These are phyloP conservation scores for Pseudozyma sp. DNA, from an alignment of 1,284 basidiomycete genomes.

Conservation along the genomic window DNA sequence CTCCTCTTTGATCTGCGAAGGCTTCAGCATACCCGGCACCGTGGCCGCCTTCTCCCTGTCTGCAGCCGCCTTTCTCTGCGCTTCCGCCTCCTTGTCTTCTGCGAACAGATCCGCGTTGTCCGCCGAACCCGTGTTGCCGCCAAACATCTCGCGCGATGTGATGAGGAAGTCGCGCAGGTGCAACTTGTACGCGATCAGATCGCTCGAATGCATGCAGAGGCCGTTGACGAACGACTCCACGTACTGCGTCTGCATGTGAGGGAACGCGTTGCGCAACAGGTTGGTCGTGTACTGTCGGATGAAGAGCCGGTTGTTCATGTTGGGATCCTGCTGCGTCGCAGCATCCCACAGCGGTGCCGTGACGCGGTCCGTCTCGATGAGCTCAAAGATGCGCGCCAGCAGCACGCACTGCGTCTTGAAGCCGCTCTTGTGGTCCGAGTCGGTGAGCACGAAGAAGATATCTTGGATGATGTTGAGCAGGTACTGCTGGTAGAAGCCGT, in stretches of 20 bases:
- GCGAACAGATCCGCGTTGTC: slow-evolving; percentile 87
- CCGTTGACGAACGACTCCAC: slow-evolving; percentile 74
- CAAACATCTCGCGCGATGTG: slow-evolving; percentile 73
- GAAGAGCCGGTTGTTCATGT: slow-evolving; percentile 84
- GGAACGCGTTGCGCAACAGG: slow-evolving; percentile 71
- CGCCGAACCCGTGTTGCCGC: slow-evolving; percentile 71
- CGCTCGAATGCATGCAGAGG: slow-evolving; percentile 85
- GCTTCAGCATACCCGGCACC: slow-evolving; percentile 99
- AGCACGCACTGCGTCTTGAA: slow-evolving; percentile 68
- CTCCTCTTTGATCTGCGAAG: slow-evolving; percentile 70
- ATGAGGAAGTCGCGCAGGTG: slow-evolving; percentile 80
- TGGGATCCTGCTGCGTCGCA: slow-evolving; percentile 76
- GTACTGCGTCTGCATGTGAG: slow-evolving; percentile 68
- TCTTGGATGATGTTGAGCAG: slow-evolving; percentile 94
- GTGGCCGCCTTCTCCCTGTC: slow-evolving; percentile 90
- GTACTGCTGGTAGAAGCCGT: slow-evolving; percentile 89
- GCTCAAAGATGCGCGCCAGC: slow-evolving; percentile 90
- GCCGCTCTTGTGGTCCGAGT: slow-evolving; percentile 96
- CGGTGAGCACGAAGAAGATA: slow-evolving; percentile 96
- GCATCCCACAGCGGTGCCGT: slow-evolving; percentile 88
- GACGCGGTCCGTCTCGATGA: slow-evolving; percentile 86
- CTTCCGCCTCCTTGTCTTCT: slow-evolving; percentile 94
- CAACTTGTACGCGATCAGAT: slow-evolving; percentile 82
- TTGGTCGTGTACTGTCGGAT: slow-evolving; percentile 89
- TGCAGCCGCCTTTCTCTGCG: slow-evolving; percentile 76